These are phyloP conservation scores for Prillingera fragicola DNA, from an alignment of 1,284 basidiomycete species.

Conservation along the genomic window DNA sequence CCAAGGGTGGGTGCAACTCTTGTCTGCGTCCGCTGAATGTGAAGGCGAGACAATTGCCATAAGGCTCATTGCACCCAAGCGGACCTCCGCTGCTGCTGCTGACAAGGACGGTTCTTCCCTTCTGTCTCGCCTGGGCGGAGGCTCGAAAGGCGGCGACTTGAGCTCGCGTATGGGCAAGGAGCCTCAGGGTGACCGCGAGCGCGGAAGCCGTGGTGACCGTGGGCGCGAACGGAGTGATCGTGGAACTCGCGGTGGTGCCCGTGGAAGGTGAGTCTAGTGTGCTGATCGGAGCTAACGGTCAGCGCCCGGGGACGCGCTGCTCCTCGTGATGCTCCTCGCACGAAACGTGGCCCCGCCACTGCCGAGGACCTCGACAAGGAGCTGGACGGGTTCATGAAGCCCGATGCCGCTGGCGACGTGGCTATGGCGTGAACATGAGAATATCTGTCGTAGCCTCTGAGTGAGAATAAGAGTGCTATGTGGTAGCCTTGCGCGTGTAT, in stretches of 20 bases:
- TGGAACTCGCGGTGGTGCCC: constrained; percentile 4
- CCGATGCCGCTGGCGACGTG: constrained; percentile 45
- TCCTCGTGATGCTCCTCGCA: constrained; percentile 45
- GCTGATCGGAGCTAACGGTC: constrained; percentile 6
- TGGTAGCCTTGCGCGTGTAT: too few relatives aligned
- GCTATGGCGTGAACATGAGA: constrained; percentile 6
- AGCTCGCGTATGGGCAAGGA: too few relatives aligned
- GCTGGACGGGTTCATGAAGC: constrained; percentile 83
- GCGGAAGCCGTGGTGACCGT: not conserved
- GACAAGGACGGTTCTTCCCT: constrained; percentile 2
- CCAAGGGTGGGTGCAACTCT: constrained; percentile 63
- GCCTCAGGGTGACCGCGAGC: constrained; percentile 5
- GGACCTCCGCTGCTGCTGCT: too few relatives aligned
- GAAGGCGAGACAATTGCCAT: not conserved
- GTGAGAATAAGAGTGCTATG: too few relatives aligned
- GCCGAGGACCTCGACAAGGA: constrained; percentile 83
- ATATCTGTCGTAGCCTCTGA: too few relatives aligned
- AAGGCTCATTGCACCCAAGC: too few relatives aligned
- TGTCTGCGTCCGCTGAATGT: not conserved
- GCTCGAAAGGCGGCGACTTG: too few relatives aligned
- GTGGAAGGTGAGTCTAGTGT: constrained; percentile 28
- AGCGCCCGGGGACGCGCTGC: not conserved
- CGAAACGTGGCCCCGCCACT: constrained; percentile 58
- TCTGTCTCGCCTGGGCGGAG: constrained; percentile 4
- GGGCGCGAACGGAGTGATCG: too few relatives aligned